phyloP scores from a whole-genome alignment of 108 stramenopile species.

The Nitzschia putrida region DNA sequence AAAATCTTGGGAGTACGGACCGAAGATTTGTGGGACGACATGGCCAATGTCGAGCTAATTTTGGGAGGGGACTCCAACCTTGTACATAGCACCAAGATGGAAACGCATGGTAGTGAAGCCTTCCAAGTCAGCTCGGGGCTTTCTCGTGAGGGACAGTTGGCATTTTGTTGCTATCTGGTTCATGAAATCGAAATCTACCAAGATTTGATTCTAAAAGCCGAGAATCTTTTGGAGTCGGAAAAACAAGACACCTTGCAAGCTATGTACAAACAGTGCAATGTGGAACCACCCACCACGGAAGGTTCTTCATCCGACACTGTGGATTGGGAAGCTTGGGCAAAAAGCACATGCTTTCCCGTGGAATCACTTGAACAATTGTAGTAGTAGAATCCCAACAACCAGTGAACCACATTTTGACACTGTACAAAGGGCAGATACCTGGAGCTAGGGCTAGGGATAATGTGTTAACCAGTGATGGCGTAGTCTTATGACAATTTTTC shows the following conservation, averaged over 20 bases:
- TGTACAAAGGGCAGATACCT: no score
- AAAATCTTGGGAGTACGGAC: constrained; percentile 7
- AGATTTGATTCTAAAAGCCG: constrained; percentile 4
- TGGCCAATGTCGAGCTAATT: background rate
- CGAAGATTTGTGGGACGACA: constrained; percentile 12
- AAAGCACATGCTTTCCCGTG: no score
- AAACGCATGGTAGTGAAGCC: constrained; percentile 1
- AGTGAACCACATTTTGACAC: no score
- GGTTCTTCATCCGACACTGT: no score
- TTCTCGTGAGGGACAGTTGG: background rate
- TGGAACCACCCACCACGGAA: background rate
- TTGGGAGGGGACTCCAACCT: constrained; percentile 8
- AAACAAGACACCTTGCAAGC: constrained; percentile 5
- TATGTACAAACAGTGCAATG: constrained; percentile 6
- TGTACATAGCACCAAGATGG: background rate
- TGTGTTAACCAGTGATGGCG: no score
- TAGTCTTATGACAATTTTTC: no score
- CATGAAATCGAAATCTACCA: constrained; percentile 15
- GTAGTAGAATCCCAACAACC: no score
- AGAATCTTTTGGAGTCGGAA: constrained; percentile 10
- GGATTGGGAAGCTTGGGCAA: no score
- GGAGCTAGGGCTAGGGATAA: no score
- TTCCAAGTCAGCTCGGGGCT: background rate
- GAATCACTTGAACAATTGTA: no score
- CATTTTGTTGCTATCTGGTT: constrained; percentile 8